A percentile compares a stretch with the other conserved stretches of the same genome.
phyloP scores from a whole-genome alignment of 306 rosid genomes.

The Abrus precatorius region DNA sequence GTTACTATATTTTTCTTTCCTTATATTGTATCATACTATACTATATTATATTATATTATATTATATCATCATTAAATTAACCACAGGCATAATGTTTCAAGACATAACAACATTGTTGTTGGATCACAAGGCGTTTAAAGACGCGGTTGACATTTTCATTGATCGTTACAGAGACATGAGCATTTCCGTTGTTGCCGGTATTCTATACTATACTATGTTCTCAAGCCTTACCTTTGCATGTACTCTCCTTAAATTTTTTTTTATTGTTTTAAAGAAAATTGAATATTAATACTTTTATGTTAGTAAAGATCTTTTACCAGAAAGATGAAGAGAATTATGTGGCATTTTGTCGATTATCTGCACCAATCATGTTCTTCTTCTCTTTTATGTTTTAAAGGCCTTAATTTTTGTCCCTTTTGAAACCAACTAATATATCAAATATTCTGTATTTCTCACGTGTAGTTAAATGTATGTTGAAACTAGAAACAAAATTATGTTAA shows the following conservation, averaged over 20 bases:
- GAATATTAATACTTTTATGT: neutral
- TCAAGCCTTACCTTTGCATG: neutral
- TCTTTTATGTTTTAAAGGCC: neutral
- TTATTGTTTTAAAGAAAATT: too few species aligned
- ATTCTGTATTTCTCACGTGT: neutral
- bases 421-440: neutral
- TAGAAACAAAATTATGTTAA: neutral
- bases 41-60: too few species aligned
- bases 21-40: neutral
- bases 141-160: constrained; percentile 21
- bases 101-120: constrained; percentile 38
- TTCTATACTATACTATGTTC: neutral
- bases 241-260: neutral
- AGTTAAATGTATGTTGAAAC: neutral
- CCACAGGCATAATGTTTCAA: constrained; percentile 36
- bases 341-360: neutral
- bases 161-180: constrained; percentile 31
- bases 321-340: neutral
- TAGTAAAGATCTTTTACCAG: neutral
- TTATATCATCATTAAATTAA: neutral
- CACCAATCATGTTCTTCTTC: neutral
- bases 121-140: constrained; percentile 12
- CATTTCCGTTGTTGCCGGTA: constrained; percentile 23
- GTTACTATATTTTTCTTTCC: neutral
- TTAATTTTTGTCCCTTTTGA: neutral